These are phyloP conservation scores for Hypoxylon sp. DNA, from an alignment of 2,329 filamentous ascomycete genomes.

Conservation along the genomic window DNA sequence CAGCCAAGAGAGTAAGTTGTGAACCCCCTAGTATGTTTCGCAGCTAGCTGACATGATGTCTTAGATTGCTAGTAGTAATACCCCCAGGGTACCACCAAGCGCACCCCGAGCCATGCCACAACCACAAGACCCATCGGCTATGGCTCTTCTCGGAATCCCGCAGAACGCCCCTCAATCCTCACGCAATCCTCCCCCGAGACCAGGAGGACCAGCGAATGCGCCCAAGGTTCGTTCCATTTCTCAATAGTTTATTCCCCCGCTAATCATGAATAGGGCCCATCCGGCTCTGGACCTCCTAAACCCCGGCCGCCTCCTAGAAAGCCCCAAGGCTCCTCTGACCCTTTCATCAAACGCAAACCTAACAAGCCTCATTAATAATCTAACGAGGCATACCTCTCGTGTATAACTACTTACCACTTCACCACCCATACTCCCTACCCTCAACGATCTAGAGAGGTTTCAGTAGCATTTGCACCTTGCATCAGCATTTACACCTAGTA, in stretches of 20 bases:
- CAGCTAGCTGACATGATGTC: neutral
- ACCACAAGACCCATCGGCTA: slow-evolving; percentile 44
- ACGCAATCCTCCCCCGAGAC: slow-evolving; percentile 22
- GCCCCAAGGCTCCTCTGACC: slow-evolving; percentile 36
- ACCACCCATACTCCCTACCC: too few relatives aligned
- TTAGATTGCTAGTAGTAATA: slow-evolving; percentile 37
- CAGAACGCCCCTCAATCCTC: slow-evolving; percentile 21
- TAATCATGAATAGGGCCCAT: slow-evolving; percentile 36
- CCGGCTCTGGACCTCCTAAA: slow-evolving; percentile 30
- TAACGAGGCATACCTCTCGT: too few relatives aligned
- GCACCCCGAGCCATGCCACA: slow-evolving; percentile 42
- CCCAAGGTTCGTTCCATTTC: slow-evolving; percentile 37
- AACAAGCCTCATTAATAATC: slow-evolving; percentile 37
- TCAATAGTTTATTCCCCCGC: slow-evolving; percentile 9
- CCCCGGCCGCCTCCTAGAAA: slow-evolving; percentile 30
- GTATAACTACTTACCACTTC: too few relatives aligned
- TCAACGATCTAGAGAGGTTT: too few relatives aligned
- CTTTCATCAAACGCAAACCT: slow-evolving; percentile 43
- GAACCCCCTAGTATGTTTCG: neutral
- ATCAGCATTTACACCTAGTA: neutral
- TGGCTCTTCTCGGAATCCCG: slow-evolving; percentile 43
- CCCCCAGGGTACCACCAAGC: slow-evolving; percentile 37
- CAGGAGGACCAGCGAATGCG: slow-evolving; percentile 29
- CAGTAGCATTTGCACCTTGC: neutral
- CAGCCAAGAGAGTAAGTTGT: slow-evolving; percentile 42